Percentiles rank a stretch among this genome's conserved stretches.
Evolutionary conservation across 345 rosid species (phyloP).

Genomic region (Brassica carinata): DNA sequence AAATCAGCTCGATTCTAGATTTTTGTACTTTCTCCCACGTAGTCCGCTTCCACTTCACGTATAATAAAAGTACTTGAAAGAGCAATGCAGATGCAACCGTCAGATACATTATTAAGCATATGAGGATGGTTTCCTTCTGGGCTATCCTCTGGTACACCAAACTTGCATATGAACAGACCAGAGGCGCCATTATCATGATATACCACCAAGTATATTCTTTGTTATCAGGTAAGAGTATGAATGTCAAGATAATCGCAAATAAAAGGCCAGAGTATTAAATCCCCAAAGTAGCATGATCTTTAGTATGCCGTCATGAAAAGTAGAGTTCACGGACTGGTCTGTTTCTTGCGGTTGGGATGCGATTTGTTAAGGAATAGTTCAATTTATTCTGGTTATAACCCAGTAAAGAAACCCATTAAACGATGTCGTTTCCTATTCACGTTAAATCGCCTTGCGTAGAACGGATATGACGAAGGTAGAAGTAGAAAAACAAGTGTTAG

Average conservation of each 20-base stretch:
- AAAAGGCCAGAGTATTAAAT: slow-evolving; percentile 7
- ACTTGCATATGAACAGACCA: neutral
- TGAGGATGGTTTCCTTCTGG: no score
- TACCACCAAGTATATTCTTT: slow-evolving; percentile 15
- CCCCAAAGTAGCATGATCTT: neutral
- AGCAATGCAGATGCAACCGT: no score
- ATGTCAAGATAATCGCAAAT: slow-evolving; percentile 5
- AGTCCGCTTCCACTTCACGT: slow-evolving; percentile 9
- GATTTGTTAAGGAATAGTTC: neutral
- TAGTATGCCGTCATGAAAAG: no score
- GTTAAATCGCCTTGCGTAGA: no score
- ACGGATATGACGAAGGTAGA: no score
- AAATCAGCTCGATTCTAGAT: neutral
- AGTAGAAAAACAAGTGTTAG: no score
- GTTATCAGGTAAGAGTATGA: slow-evolving; percentile 27
- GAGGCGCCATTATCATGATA: slow-evolving; percentile 1
- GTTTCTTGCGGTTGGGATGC: neutral
- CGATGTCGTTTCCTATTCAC: no score
- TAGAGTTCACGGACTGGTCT: no score
- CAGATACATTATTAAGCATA: neutral
- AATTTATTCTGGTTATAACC: no score
- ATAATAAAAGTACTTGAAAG: neutral
- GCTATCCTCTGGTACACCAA: neutral
- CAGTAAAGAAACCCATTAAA: no score
- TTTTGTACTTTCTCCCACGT: neutral